phyloP scores from a whole-genome alignment of 345 rosid genomes.

The Citrus australasica region DNA sequence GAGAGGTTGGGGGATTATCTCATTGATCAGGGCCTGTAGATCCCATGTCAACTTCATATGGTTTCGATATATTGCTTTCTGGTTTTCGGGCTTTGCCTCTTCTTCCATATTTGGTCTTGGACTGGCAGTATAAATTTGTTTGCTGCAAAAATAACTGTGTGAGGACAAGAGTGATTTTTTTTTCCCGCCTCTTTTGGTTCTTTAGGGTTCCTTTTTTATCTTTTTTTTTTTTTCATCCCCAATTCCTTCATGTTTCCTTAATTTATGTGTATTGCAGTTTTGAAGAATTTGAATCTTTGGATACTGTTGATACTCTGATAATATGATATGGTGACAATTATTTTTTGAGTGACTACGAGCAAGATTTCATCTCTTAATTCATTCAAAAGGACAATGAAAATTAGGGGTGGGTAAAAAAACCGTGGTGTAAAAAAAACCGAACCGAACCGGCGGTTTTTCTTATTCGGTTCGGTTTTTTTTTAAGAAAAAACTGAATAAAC shows the following conservation, averaged over 20 bases:
- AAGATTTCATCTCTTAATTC: not conserved
- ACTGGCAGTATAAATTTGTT: constrained; percentile 7
- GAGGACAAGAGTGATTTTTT: constrained; percentile 9
- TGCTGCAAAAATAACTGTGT: constrained; percentile 16
- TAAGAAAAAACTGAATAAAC: too few relatives aligned
- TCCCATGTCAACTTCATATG: not conserved
- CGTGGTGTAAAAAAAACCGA: too few relatives aligned
- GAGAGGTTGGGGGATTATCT: constrained; percentile 92
- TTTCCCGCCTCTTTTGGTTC: not conserved
- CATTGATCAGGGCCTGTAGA: constrained; percentile 64
- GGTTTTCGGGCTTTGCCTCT: constrained; percentile 11
- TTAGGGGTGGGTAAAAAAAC: too few relatives aligned
- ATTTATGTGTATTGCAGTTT: constrained; percentile 8
- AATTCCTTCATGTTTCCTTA: not conserved
- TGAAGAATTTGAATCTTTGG: not conserved
- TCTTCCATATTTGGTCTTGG: constrained; percentile 2
- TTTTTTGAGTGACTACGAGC: not conserved
- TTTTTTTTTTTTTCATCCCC: not conserved
- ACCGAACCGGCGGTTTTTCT: too few relatives aligned
- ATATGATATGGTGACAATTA: not conserved
- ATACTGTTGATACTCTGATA: not conserved
- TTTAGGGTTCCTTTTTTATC: not conserved
- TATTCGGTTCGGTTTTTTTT: too few relatives aligned
- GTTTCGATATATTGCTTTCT: not conserved
- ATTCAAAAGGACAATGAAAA: not conserved